Base-by-base conservation (phyloP, 2,329 filamentous ascomycete genomes). In the Emericellopsis atlantica region DNA sequence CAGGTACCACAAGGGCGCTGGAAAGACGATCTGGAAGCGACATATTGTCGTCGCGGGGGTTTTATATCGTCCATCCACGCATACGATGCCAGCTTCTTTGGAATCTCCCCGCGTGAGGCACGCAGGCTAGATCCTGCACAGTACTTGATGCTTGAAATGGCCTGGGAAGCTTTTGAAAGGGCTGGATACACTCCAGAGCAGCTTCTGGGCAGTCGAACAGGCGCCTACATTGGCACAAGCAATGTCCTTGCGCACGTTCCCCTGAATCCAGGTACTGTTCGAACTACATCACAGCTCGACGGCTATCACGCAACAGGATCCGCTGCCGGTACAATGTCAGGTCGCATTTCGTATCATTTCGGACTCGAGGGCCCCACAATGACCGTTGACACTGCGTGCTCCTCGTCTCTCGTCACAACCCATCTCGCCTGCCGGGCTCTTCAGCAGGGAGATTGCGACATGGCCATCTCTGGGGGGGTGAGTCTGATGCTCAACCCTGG, bases 321-420 rank as follows among this genome's bases (percentile, higher is more conserved):
- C 12, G 40, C 44, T 22, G 40, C 36, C 9, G 42, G 37, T 24
- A 45, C 41, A 26, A 45, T 46, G 36, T 46, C 47, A 15, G 47
- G 47, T 7, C 44, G 47, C 4, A 37, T 49, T 9, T 45, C 44
- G 5, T 46, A 49, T 34, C 15, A 38, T 11, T 29, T 71, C 42
- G 66, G 73, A 43, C 56, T 75, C 39, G 56, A 60, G 37, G 71
- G 71, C 1, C 68, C 69, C 1, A 67, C 65, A 42, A 62, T 71
- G 45, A 70, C 67, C 1, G 56, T 66, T 4, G 65, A 72, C 44
- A 71, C 68, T 2, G 69, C 66, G 10, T 72, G 68, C 46, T 72
- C 68, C 1, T 67, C 66, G 4, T 65, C 62, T 44, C 52, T 72
- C 45, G 61, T 67, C 14, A 61, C 67, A 14, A 54, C 71, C 16